phyloP scores from a whole-genome alignment of 176 grass and related monocot species.

The Oryza brachyantha region DNA sequence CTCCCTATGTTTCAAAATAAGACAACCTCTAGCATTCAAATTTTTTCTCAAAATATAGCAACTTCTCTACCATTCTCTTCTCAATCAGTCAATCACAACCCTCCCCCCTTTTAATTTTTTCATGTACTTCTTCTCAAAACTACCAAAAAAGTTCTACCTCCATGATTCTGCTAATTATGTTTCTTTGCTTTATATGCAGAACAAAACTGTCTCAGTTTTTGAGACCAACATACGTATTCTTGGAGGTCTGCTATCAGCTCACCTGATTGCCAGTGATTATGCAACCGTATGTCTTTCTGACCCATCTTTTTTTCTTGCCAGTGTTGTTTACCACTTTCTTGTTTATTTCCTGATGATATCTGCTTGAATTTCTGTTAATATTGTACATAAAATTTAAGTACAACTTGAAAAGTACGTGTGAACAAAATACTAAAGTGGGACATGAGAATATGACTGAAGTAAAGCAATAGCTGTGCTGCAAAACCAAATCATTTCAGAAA shows the following conservation, averaged over 20 bases:
- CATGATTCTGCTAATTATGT: constrained; percentile 31
- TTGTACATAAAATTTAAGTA: neutral
- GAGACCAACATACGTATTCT: constrained; percentile 97
- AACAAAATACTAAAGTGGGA: neutral
- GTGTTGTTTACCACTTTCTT: constrained; percentile 3
- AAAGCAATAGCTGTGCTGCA: neutral
- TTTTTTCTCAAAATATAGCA: no score
- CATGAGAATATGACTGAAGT: neutral
- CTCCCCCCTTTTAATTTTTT: no score
- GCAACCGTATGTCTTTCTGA: constrained; percentile 58
- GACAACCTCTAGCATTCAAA: no score
- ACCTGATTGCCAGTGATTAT: constrained; percentile 94
- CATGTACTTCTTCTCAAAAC: no score
- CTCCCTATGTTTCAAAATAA: no score
- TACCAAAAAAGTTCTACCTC: no score
- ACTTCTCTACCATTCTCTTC: no score
- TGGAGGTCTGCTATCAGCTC: constrained; percentile 84
- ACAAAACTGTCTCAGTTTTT: constrained; percentile 97
- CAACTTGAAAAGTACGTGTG: neutral
- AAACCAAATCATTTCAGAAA: constrained; percentile 1
- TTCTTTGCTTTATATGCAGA: constrained; percentile 41
- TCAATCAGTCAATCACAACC: no score
- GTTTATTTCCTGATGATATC: neutral
- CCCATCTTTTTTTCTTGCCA: neutral
- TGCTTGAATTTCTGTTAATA: neutral